phyloP scores from a whole-genome alignment of 148 eudicot genomes.

The Pharnaceum exiguum region DNA sequence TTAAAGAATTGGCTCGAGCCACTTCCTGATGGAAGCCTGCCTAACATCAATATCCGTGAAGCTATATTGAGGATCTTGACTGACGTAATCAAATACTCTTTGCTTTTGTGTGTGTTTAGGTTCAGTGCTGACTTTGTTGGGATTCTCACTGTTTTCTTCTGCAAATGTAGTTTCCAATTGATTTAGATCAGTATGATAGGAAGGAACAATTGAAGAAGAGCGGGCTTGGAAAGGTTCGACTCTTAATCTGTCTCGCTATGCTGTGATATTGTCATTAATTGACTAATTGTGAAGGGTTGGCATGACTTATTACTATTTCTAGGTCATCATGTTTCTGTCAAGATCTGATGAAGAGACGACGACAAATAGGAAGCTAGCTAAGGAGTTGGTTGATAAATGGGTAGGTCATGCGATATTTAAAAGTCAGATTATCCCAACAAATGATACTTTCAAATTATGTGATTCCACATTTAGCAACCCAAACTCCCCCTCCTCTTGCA shows the following conservation, averaged over 20 bases:
- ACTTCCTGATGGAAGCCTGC: slow-evolving; percentile 98
- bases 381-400: slow-evolving; percentile 97
- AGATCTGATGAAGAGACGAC: slow-evolving; percentile 97
- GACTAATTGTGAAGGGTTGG: neutral
- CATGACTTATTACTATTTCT: slow-evolving; percentile 14
- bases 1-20: slow-evolving; percentile 96
- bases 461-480: too few species aligned
- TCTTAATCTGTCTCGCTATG: neutral
- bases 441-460: too few species aligned
- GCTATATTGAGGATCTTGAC: slow-evolving; percentile 83
- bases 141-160: slow-evolving; percentile 11
- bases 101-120: slow-evolving; percentile 1
- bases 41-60: slow-evolving; percentile 89
- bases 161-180: slow-evolving; percentile 79
- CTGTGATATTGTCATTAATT: neutral
- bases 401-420: slow-evolving; percentile 40
- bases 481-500: too few species aligned
- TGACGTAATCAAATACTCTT: slow-evolving; percentile 45
- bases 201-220: slow-evolving; percentile 88
- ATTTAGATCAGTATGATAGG: slow-evolving; percentile 85
- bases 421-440: too few species aligned
- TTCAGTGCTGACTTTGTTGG: neutral
- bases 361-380: slow-evolving; percentile 82
- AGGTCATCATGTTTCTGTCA: slow-evolving; percentile 97
- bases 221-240: slow-evolving; percentile 85